Evolutionary conservation across 2,329 filamentous ascomycete species (phyloP), one percentile per base, ranked within the genome.

Genomic region (Colletotrichum musicola): DNA sequence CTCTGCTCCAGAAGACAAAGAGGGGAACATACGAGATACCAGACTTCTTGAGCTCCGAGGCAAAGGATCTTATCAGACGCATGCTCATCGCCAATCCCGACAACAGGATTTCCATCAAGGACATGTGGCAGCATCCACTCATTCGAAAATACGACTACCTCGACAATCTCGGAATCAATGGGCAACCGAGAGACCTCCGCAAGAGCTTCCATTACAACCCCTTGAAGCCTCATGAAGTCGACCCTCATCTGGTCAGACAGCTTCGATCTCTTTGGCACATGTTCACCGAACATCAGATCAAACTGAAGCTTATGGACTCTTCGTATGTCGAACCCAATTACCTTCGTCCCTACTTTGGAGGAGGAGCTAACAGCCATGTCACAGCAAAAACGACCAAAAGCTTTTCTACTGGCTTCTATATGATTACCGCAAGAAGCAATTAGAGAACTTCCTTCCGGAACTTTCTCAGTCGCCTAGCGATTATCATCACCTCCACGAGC

Each of bases 261-360:
- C 85, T 99, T 71, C 92, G 92, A 68, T 95, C 94, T 2, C 86
- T 98, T 74, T 98, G 94, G 95, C 95, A 98, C 81, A 92, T 91
- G 73, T 92, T 93, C 72, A 89, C 88, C 40, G 92, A 95, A 72
- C 88, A 92, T 30, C 86, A 90, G 18, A 81, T 98, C 22, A 85
- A 92, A 25, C 83, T 89, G 63, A 91, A 90, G 74, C 84, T 98
- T n/a, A 80, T 71, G 62, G 70, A 72, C 46, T 69, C 69, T 42
- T 65, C 68, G 70, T 71, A 64, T 49, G 66, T 57, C 30, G 14
- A 42, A 14, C 16, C 42, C 51, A 14, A 22, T 9, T 16, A 9
- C 6, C 25, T 13, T 6, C 14, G 10, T 49, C 16, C 12, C 16
- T 14, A n/a, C 42, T 22, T 35, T 40, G 4, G 25, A 49, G 25